Evolutionary conservation across 2,329 filamentous ascomycete genomes (phyloP), one percentile per base, ranked within the genome.

Genomic region (Colletotrichum truncatum): DNA sequence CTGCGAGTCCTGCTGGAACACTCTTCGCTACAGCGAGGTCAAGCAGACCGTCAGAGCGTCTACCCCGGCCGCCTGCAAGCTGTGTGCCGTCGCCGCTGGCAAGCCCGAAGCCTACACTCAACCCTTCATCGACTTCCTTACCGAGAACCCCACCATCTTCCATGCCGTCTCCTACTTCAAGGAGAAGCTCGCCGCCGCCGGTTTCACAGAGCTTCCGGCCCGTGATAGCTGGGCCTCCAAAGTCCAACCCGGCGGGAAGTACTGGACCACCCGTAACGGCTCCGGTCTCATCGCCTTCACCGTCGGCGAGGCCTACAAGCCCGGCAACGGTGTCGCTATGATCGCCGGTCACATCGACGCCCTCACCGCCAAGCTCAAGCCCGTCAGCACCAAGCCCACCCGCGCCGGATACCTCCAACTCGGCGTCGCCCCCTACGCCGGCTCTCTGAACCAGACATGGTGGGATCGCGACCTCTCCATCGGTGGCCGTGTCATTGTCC

Each of bases 401-500:
- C 93, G 91, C 75, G 91, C 92, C 30, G 95, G 96, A 57, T 99
- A 93, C 74, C 78, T 93, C 26, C 93, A 98, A 81, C 86, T 98
- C 6, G 95, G 93, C 23, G 93, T 98, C 56, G 94, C 96, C 3
- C 96, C 93, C 1, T 99, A 98, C 75, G 95, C 94, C 9, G 95
- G 96, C 53, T 94, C 84, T 2, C 81, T 98, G 67, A 96, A 94
- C 75, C 84, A 85, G 68, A 98, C 96, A 1, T 98, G 96, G 96
- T 98, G 94, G 95, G 96, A 98, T 77, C 89, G 96, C 36, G 96
- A 99, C 77, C 85, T 99, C 54, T 91, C 92, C 69, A 92, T 98
- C 71, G 96, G 94, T 69, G 96, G 96, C 38, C 86, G 94, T 45
- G 95, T 98, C 4, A 84, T 98, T 51, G 90, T 98, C 46, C 92